A percentile compares a stretch with the other conserved stretches of the same genome.
Evolutionary conservation across 2,329 filamentous ascomycete species (phyloP).

Genomic region (Coniochaeta pulveracea): DNA sequence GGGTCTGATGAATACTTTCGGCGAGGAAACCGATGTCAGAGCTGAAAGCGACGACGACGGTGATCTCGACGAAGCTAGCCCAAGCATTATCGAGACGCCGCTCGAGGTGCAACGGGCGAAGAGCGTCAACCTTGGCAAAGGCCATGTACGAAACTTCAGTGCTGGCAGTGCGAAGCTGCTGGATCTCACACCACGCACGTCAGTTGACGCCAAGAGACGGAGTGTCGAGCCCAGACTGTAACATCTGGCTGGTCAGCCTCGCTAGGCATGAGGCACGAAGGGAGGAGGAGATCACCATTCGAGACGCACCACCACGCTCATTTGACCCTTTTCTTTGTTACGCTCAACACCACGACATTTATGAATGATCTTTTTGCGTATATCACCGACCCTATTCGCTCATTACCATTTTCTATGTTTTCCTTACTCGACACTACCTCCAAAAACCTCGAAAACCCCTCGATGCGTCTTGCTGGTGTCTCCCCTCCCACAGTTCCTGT

Average conservation of each 20-base stretch:
- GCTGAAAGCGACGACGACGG: constrained; percentile 17
- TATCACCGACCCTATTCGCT: constrained; percentile 13
- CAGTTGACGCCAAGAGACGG: constrained; percentile 35
- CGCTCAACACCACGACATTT: not conserved
- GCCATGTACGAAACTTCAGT: constrained; percentile 61
- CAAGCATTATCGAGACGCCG: constrained; percentile 23
- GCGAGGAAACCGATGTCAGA: too few species aligned
- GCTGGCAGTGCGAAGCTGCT: constrained; percentile 68
- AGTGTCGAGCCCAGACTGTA: constrained; percentile 8
- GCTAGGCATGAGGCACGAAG: not conserved
- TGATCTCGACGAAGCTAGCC: constrained; percentile 25
- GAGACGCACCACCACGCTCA: constrained; percentile 7
- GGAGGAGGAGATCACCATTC: constrained; percentile 2
- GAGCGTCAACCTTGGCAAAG: constrained; percentile 56
- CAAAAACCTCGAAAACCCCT: too few species aligned
- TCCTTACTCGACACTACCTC: too few species aligned
- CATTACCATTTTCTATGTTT: constrained; percentile 3
- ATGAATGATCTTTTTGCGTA: constrained; percentile 1
- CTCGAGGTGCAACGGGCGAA: constrained; percentile 42
- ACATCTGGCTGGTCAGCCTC: not conserved
- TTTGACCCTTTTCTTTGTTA: constrained; percentile 9
- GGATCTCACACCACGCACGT: constrained; percentile 48
- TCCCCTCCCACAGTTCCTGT: too few species aligned
- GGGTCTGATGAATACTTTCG: constrained; percentile 33
- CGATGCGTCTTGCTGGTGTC: too few species aligned